Evolutionary conservation across 805 yeast genomes (phyloP).

Genomic region (Myxozyma lipomycoides): DNA sequence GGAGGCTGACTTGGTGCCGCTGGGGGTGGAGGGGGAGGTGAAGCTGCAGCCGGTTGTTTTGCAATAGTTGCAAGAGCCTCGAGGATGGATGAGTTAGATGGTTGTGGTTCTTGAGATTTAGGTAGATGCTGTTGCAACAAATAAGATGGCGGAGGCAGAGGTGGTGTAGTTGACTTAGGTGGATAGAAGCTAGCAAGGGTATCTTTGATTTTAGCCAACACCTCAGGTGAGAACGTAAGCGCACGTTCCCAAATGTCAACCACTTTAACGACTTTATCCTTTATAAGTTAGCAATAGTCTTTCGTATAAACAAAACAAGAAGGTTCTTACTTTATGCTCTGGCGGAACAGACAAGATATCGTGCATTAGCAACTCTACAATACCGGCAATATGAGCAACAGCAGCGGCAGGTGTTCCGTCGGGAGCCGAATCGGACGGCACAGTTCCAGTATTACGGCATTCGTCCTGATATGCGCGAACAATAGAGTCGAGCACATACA

Average conservation of each 20-base stretch:
- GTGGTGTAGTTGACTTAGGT: constrained; percentile 64
- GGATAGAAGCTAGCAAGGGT: constrained; percentile 44
- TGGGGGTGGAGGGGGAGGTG: constrained; percentile 35
- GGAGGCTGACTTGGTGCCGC: constrained; percentile 14
- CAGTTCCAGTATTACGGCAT: constrained; percentile 51
- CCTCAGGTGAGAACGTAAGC: constrained; percentile 62
- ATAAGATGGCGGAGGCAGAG: constrained; percentile 51
- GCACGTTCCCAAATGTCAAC: constrained; percentile 91
- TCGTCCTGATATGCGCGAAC: constrained; percentile 80
- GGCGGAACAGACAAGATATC: constrained; percentile 55
- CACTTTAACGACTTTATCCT: constrained; percentile 72
- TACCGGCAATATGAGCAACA: constrained; percentile 57
- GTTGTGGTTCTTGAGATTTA: constrained; percentile 19
- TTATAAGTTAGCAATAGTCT: background rate
- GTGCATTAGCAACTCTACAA: constrained; percentile 60
- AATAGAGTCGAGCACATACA: constrained; percentile 89
- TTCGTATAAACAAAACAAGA: too few relatives aligned
- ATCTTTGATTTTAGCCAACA: constrained; percentile 52
- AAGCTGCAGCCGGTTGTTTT: constrained; percentile 38
- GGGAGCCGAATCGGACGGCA: constrained; percentile 38
- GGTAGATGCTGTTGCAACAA: constrained; percentile 21
- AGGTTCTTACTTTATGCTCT: constrained; percentile 45
- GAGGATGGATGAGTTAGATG: constrained; percentile 58
- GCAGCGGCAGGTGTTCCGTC: constrained; percentile 76
- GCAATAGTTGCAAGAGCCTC: constrained; percentile 68